A percentile compares a stretch with the other conserved stretches of the same genome.
These are phyloP conservation scores for Vigna unguiculata DNA, from an alignment of 306 rosid species.

Conservation along the genomic window DNA sequence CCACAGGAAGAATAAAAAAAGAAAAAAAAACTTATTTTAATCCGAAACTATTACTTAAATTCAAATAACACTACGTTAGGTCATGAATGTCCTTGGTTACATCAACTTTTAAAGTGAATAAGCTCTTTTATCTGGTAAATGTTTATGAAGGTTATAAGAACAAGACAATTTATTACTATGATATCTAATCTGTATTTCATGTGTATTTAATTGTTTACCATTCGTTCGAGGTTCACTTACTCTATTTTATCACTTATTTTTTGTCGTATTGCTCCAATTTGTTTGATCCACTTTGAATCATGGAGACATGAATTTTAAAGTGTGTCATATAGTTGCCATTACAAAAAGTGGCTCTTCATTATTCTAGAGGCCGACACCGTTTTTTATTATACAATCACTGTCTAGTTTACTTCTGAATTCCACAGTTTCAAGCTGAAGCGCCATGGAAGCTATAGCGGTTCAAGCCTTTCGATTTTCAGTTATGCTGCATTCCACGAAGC, in stretches of 20 bases:
- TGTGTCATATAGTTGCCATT: neutral
- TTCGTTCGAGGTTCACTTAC: neutral
- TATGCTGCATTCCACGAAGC: slow-evolving; percentile 48
- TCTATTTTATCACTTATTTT: neutral
- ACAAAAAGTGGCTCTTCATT: neutral
- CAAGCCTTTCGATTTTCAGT: slow-evolving; percentile 52
- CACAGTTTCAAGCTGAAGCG: slow-evolving; percentile 8
- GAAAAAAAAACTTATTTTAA: no score
- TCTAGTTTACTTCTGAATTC: neutral
- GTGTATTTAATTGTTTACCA: neutral
- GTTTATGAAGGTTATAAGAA: no score
- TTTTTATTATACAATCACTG: neutral
- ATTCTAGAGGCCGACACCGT: neutral
- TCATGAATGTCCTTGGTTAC: no score
- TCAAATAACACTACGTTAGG: no score
- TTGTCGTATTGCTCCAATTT: slow-evolving; percentile 11
- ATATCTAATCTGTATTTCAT: neutral
- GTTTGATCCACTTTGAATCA: neutral
- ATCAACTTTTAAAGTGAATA: no score
- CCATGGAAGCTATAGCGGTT: slow-evolving; percentile 62
- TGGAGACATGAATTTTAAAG: neutral
- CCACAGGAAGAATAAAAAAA: no score
- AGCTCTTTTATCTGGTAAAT: no score
- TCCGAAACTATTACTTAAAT: no score
- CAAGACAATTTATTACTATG: no score